phyloP scores from a whole-genome alignment of 345 rosid species.

The Geranium rotundifolium region DNA sequence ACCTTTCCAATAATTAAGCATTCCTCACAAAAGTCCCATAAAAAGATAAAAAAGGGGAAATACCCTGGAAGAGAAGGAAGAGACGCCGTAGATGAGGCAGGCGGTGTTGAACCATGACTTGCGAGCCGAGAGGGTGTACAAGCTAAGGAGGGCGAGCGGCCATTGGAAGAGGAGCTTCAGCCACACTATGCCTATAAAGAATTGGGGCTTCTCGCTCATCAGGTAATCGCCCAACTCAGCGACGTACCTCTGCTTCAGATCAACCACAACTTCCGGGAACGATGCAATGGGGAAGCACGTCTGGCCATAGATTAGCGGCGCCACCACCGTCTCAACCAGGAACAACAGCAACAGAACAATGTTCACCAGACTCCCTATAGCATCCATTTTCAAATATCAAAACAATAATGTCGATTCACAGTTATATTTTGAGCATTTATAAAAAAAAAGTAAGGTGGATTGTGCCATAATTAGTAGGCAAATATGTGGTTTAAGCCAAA shows the following conservation, averaged over 20 bases:
- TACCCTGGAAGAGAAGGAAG: constrained; percentile 62
- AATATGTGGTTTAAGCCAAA: too few relatives aligned
- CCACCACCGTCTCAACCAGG: constrained; percentile 31
- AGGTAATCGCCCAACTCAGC: constrained; percentile 52
- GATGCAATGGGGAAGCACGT: constrained; percentile 29
- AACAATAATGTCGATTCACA: too few relatives aligned
- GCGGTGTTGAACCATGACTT: constrained; percentile 64
- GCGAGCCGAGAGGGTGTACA: constrained; percentile 40
- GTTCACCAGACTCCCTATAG: constrained; percentile 44
- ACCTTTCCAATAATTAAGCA: too few relatives aligned
- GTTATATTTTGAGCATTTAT: too few relatives aligned
- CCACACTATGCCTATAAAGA: constrained; percentile 63
- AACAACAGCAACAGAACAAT: constrained; percentile 42
- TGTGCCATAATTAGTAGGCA: too few relatives aligned
- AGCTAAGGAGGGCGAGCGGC: constrained; percentile 58
- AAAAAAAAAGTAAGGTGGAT: too few relatives aligned
- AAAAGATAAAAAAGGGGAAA: not conserved
- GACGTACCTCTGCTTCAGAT: constrained; percentile 34
- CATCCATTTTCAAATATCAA: constrained; percentile 29
- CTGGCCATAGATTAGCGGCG: constrained; percentile 60
- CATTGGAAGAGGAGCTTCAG: constrained; percentile 57
- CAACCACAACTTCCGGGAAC: constrained; percentile 44
- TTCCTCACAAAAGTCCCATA: not conserved
- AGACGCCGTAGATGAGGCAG: constrained; percentile 64
- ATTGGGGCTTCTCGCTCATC: constrained; percentile 53